Conservation (phyloP, 306 rosid species). For the Prunus dulcis region DNA sequence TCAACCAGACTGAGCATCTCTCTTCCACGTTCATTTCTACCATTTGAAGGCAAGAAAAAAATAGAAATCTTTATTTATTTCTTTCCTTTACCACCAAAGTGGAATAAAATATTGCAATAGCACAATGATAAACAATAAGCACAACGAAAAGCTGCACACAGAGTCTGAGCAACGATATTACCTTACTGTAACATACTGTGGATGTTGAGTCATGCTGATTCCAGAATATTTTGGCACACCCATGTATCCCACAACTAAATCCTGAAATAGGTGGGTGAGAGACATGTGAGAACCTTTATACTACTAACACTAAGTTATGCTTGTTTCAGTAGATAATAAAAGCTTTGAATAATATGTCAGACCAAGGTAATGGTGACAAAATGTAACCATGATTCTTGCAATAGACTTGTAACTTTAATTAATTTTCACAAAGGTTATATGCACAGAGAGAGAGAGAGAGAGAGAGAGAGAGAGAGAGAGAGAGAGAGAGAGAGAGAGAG, state of each 20-base stretch:
- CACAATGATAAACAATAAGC: neutral
- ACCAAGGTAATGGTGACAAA: neutral
- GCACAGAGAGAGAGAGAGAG: neutral
- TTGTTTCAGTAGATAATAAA: neutral
- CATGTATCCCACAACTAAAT: constrained; percentile 93
- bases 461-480: too few relatives aligned
- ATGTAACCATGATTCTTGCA: neutral
- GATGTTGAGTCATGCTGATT: constrained; percentile 90
- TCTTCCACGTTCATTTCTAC: constrained; percentile 87
- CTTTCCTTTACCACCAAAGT: constrained; percentile 5
- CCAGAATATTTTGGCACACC: constrained; percentile 96
- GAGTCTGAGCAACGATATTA: constrained; percentile 21
- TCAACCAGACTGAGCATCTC: constrained; percentile 82
- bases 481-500: too few relatives aligned
- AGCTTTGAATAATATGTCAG: neutral
- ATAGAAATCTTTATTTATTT: neutral
- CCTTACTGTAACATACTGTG: constrained; percentile 95
- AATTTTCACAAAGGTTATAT: neutral
- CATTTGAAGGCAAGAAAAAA: constrained; percentile 27
- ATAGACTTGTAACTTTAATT: neutral
- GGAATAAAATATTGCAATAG: neutral
- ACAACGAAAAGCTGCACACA: neutral
- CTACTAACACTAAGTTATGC: neutral
- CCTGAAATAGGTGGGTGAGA: constrained; percentile 44
- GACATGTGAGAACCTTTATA: constrained; percentile 6